Conservation (phyloP, 805 yeast genomes). For the Ogataea angusta region DNA sequence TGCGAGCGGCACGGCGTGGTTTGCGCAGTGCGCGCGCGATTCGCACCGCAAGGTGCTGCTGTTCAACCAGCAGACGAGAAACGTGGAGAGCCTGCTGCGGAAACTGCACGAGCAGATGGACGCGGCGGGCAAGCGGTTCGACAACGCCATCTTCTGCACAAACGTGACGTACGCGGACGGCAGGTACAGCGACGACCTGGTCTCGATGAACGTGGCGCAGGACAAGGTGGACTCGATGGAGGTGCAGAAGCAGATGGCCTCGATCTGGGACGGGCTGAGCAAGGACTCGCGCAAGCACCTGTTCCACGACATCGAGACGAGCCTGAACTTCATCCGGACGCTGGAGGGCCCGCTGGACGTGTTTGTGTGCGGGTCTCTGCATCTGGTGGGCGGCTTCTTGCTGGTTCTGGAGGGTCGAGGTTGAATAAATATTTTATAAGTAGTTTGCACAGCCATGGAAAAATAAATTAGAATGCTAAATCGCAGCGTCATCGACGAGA, state of each 20-base stretch:
- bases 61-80: conserved; percentile 94
- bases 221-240: conserved; percentile 74
- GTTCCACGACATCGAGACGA: conserved; percentile 71
- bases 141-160: conserved; percentile 80
- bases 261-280: conserved; percentile 62
- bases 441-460: conserved; percentile 8
- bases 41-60: conserved; percentile 48
- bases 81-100: conserved; percentile 62
- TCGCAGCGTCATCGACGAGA: conserved; percentile 29
- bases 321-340: conserved; percentile 52
- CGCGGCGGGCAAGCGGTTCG: conserved; percentile 47
- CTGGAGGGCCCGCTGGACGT: conserved; percentile 58
- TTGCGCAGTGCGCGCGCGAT: conserved; percentile 36
- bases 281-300: conserved; percentile 43
- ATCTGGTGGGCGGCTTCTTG: conserved; percentile 89
- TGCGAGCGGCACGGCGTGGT: conserved; percentile 82
- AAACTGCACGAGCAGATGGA: conserved; percentile 45
- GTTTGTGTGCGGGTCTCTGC: conserved; percentile 91
- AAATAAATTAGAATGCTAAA: conserved; percentile 17
- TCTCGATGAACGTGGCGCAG: conserved; percentile 79
- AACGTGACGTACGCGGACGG: conserved; percentile 91
- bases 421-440: conserved; percentile 8
- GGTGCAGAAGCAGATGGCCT: conserved; percentile 74
- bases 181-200: conserved; percentile 71
- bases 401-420: conserved; percentile 65